Conservation (phyloP, 805 yeast genomes). For the Wickerhamomyces strasburgensis region DNA sequence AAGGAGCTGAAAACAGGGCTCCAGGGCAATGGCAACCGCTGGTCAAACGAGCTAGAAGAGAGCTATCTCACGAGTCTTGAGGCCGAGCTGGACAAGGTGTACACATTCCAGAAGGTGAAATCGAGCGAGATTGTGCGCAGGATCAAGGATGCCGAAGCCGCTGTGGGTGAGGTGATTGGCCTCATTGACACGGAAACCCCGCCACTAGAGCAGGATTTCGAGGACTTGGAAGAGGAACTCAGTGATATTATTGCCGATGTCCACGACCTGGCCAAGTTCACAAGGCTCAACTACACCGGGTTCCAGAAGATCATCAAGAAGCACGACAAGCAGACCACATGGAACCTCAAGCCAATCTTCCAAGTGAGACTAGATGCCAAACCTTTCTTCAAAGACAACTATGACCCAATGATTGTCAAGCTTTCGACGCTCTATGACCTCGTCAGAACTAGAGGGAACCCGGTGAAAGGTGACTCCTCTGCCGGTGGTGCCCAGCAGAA, state of each 20-base stretch:
- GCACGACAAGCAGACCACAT: conserved; percentile 86
- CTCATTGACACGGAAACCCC: conserved; percentile 46
- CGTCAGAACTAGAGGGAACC: conserved; percentile 94
- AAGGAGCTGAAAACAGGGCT: conserved; percentile 69
- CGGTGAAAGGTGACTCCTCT: conserved; percentile 88
- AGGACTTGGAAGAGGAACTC: conserved; percentile 68
- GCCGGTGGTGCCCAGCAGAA: conserved; percentile 99
- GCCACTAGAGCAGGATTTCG: conserved; percentile 62
- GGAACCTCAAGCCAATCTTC: conserved; percentile 83
- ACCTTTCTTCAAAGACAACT: conserved; percentile 94
- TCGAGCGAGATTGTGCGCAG: conserved; percentile 81
- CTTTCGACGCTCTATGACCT: conserved; percentile 85
- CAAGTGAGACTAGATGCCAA: conserved; percentile 89
- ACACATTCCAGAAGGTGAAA: conserved; percentile 84
- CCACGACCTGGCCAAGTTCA: conserved; percentile 91
- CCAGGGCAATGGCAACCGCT: conserved; percentile 47
- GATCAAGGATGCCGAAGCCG: conserved; percentile 73
- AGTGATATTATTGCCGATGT: conserved; percentile 94
- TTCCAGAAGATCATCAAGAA: conserved; percentile 95
- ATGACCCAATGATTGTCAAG: conserved; percentile 83
- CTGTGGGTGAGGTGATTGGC: conserved; percentile 62
- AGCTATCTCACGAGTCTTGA: conserved; percentile 70
- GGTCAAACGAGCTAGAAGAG: conserved; percentile 81
- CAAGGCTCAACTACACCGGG: conserved; percentile 92
- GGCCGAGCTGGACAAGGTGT: conserved; percentile 86